Percentiles rank a stretch among this genome's conserved stretches.
These are phyloP conservation scores for Saxophila tyrrhenica DNA, from an alignment of 495 filamentous ascomycete genomes.

Conservation along the genomic window DNA sequence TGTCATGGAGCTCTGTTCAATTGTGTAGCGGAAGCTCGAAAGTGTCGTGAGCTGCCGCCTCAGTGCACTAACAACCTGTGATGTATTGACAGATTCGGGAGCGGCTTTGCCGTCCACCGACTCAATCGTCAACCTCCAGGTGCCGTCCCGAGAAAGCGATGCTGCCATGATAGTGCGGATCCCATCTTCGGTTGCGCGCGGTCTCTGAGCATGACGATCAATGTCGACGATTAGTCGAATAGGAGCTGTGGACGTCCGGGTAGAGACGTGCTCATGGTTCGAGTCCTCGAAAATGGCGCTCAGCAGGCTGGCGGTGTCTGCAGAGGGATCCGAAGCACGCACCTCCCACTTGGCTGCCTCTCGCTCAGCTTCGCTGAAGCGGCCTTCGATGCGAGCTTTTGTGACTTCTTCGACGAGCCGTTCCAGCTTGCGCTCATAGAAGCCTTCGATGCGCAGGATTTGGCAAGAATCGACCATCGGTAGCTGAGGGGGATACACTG, in stretches of 20 bases:
- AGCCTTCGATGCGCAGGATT: conserved; percentile 54
- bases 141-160: conserved; percentile 22
- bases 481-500: not conserved
- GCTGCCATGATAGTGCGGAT: conserved; percentile 39
- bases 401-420: conserved; percentile 76
- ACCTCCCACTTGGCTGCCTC: conserved; percentile 72
- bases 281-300: conserved; percentile 66
- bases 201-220: conserved; percentile 44
- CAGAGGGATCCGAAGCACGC: conserved; percentile 47
- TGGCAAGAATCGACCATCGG: conserved; percentile 24
- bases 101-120: conserved; percentile 50
- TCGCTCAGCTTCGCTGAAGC: conserved; percentile 67
- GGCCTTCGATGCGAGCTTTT: conserved; percentile 74
- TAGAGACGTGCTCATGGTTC: not conserved
- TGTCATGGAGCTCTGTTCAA: conserved; percentile 56
- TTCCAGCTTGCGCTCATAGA: conserved; percentile 67
- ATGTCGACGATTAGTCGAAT: conserved; percentile 53
- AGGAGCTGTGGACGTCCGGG: conserved; percentile 37
- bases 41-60: conserved; percentile 37
- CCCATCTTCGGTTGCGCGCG: conserved; percentile 55
- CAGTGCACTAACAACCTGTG: conserved; percentile 58
- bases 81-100: conserved; percentile 55
- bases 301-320: conserved; percentile 53
- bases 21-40: conserved; percentile 9
- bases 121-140: conserved; percentile 49